Conservation (phyloP, 176 grass and related monocot species). For the Melocanna baccifera region DNA sequence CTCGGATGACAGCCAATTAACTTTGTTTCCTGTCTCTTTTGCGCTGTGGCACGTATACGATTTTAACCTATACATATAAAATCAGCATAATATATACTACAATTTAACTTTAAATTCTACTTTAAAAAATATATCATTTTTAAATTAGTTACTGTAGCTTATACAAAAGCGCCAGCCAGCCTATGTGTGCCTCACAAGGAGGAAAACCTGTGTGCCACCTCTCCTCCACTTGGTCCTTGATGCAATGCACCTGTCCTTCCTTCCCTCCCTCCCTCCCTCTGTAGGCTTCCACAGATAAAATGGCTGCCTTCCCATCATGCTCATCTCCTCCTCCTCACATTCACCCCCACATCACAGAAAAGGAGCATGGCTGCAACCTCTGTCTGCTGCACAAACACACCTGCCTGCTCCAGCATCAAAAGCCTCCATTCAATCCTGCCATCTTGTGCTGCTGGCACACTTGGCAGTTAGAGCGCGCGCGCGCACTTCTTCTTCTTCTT, state of each 20-base stretch:
- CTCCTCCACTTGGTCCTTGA: slow-evolving; percentile 31
- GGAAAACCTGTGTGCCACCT: slow-evolving; percentile 11
- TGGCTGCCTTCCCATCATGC: background rate
- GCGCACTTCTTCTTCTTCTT: too few relatives aligned
- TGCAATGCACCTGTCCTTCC: slow-evolving; percentile 24
- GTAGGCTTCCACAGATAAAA: slow-evolving; percentile 28
- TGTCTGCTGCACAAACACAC: background rate
- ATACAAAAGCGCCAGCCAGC: too few relatives aligned
- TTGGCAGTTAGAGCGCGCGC: background rate
- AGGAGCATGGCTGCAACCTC: background rate
- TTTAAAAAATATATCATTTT: too few relatives aligned
- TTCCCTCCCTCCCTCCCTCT: background rate
- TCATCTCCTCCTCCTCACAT: background rate
- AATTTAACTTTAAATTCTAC: too few relatives aligned
- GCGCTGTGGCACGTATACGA: too few relatives aligned
- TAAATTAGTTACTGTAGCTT: too few relatives aligned
- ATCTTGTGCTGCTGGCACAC: background rate
- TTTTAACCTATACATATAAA: too few relatives aligned
- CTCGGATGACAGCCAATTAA: background rate
- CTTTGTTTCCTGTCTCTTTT: too few relatives aligned
- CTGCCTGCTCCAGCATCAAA: background rate
- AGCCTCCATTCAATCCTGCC: background rate
- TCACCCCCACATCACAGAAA: background rate
- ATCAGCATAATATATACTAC: too few relatives aligned
- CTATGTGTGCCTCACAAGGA: background rate